Evolutionary conservation across 345 rosid species (phyloP), one percentile per base, ranked within the genome.

Genomic region (Bruguiera gymnorhiza): DNA sequence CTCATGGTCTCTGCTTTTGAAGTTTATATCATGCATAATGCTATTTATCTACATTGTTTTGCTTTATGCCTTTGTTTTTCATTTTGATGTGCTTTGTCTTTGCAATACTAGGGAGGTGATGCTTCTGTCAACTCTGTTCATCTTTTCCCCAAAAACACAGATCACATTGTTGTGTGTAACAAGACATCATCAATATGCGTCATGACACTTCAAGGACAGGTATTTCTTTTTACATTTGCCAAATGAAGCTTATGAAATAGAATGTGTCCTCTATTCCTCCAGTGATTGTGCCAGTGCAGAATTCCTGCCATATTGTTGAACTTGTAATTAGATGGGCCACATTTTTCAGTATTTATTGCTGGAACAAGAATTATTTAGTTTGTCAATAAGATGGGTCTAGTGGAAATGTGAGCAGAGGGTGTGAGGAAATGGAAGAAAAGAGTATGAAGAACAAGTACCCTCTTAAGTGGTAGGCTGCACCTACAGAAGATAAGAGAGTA

Each of bases 151-250:
- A 90, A 90, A 80, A 92, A 86, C 77, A 75, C 93, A 7, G 92
- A 96, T 76, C 99, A 89, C 77, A 86, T 96, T 37, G 79, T 88
- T 72, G 98, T 96, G 46, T 96, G 97, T 80, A 96, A 92, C 77
- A 96, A 89, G 83, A 89, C 98, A 63, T 92, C 98, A 29, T 86
- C 95, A 19, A 70, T 92, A 79, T 92, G 88, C 76, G 82, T 92
- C 67, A 96, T 96, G 99, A 96, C 98, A 13, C 98, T 90, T 75
- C 97, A 90, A 81, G 99, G 98, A 72, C 99, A 92, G 98, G 97
- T 96, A 75, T 52, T 57, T 69, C 53, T 66, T 31, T 31, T 21
- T 56, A 3, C 48, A 11, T 43, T 43, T 13, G 50, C 5, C 50
- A 53, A 59, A 51, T 75, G 29, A 16, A 51, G 56, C 34, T 50